Base-by-base conservation (phyloP, 805 yeast genomes). In the Starmerella roubikii region DNA sequence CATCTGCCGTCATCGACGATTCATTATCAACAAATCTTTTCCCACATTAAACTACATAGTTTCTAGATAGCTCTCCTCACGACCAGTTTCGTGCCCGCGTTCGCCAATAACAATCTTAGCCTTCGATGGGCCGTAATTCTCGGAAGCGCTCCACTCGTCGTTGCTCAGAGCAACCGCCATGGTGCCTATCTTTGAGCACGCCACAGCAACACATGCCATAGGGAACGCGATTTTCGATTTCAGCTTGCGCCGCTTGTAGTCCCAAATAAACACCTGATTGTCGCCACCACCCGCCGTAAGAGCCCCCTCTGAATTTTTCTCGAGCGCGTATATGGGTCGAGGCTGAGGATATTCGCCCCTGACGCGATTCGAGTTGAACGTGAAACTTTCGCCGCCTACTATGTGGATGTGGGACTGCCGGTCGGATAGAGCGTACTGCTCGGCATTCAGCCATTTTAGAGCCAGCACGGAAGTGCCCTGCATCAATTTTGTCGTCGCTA, bases 241-340 rank as follows among this genome's bases (percentile, higher is more conserved):
- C 32, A 45, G 27, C 31, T 18, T 16, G 9, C 38, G 37, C 18
- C 22, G 26, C 28, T 11, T 20, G 29, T 19, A 16, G 32, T 45
- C 40, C 48, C 48, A 45, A 13, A 45, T 18, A 28, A 28, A 34
- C 4, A 40, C 27, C 1, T 29, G 24, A n/a, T 26, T 15, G 30
- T 45, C 48, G 19, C 41, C 38, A 4, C 48, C 48, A 1, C 44
- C 48, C 1, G 37, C 30, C 10, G 41, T 38, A 9, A 45, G 26
- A 3, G 13, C 7, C 11, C 20, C 13, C n/a, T n/a, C 13, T 2
- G 32, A 31, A 15, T 15, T 7, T 10, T 20, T 21, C 16, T 37
- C 40, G 20, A 45, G 30, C 4, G 38, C 28, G 34, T 42, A 36
- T 15, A 45, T 37, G 2, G 48, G 47, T 3, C 34, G 39, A n/a